Percentiles rank a stretch among this genome's conserved stretches.
Conservation (phyloP, 2,329 filamentous ascomycete genomes). For the Exophiala sideris region DNA sequence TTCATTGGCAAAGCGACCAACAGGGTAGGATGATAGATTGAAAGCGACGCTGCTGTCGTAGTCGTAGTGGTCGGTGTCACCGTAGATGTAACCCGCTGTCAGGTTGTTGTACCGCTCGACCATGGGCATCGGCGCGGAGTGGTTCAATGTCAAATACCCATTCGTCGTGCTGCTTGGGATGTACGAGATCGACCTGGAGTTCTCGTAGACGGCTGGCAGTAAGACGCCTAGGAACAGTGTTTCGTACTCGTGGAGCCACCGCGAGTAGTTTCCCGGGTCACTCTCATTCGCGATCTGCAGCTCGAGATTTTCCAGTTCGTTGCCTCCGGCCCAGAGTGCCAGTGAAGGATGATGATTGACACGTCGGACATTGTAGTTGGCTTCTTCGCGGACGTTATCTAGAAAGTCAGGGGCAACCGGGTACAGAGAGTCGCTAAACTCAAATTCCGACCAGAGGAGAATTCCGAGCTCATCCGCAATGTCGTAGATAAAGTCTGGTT, state of each 20-base stretch:
- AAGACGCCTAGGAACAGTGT: conserved; percentile 56
- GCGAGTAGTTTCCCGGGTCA: conserved; percentile 41
- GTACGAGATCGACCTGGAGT: conserved; percentile 59
- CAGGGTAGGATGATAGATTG: conserved; percentile 53
- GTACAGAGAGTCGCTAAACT: conserved; percentile 75
- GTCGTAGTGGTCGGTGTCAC: conserved; percentile 61
- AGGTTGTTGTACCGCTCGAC: conserved; percentile 55
- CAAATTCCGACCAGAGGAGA: conserved; percentile 85
- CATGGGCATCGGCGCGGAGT: conserved; percentile 52
- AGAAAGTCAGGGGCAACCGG: conserved; percentile 64
- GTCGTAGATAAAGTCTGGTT: conserved; percentile 70
- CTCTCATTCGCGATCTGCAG: conserved; percentile 37
- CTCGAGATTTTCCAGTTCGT: conserved; percentile 54
- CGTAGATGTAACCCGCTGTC: conserved; percentile 52
- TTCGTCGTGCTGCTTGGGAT: conserved; percentile 59
- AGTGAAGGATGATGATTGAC: conserved; percentile 83
- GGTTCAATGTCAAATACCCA: conserved; percentile 55
- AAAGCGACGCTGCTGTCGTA: conserved; percentile 54
- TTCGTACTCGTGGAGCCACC: conserved; percentile 54
- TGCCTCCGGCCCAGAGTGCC: conserved; percentile 87
- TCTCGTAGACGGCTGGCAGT: conserved; percentile 55
- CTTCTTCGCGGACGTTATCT: conserved; percentile 62
- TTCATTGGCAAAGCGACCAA: conserved; percentile 61
- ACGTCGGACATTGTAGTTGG: conserved; percentile 61
- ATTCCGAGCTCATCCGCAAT: conserved; percentile 74